Percentiles rank a stretch among this genome's conserved stretches.
Conservation (phyloP, 1,284 basidiomycete species). For the Afroboletus lepidellus region DNA sequence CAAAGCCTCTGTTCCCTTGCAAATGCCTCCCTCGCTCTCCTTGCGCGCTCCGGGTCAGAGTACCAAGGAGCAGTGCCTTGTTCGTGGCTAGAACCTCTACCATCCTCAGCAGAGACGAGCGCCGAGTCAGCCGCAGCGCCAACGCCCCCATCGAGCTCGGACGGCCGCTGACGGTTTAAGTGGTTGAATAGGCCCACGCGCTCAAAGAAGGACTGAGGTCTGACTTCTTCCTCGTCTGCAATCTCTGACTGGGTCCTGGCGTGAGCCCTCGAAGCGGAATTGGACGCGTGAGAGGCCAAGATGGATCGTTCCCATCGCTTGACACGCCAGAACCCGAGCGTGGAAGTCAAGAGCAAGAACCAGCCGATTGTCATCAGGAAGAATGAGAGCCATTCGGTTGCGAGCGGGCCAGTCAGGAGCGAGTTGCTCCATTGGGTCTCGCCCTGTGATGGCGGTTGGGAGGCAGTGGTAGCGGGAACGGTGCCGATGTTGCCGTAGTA, state of each 20-base stretch:
- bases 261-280: constrained; percentile 23
- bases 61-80: constrained; percentile 29
- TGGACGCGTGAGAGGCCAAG: constrained; percentile 45
- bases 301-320: constrained; percentile 84
- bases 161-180: constrained; percentile 8
- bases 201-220: constrained; percentile 30
- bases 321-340: constrained; percentile 90
- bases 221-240: constrained; percentile 23
- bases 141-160: constrained; percentile 10
- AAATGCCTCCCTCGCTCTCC: constrained; percentile 46
- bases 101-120: constrained; percentile 5
- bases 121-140: constrained; percentile 6
- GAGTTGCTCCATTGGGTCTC: constrained; percentile 27
- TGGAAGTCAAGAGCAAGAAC: constrained; percentile 86
- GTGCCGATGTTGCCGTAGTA: constrained; percentile 37
- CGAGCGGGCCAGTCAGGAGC: constrained; percentile 49
- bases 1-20: constrained; percentile 44
- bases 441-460: constrained; percentile 14
- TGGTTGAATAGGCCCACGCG: constrained; percentile 27
- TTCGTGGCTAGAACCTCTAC: constrained; percentile 3
- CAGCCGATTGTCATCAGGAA: constrained; percentile 93
- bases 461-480: constrained; percentile 3
- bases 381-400: constrained; percentile 89
- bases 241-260: constrained; percentile 26
- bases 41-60: constrained; percentile 45